Conservation (phyloP, 108 stramenopile species). For the Pseudonitzschia multiseries region DNA sequence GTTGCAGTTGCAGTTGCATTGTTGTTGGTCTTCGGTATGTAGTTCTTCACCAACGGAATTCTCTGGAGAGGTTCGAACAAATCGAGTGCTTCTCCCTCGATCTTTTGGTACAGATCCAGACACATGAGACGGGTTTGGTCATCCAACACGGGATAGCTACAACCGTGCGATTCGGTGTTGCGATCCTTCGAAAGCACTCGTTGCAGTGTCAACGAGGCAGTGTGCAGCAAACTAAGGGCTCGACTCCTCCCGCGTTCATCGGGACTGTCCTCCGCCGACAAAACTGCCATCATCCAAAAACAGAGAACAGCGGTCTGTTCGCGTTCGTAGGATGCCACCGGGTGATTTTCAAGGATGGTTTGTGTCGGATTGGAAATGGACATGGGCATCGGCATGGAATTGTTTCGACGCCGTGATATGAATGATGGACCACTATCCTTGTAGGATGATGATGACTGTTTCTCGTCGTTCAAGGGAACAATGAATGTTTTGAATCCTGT, state of each 20-base stretch:
- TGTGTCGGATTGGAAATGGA: constrained; percentile 17
- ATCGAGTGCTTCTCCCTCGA: constrained; percentile 41
- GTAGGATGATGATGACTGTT: not conserved
- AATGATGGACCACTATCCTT: not conserved
- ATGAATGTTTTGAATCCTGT: not conserved
- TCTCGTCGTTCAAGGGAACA: not conserved
- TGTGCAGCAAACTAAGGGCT: constrained; percentile 47
- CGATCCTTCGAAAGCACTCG: constrained; percentile 5
- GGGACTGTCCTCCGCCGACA: constrained; percentile 33
- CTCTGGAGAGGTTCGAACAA: constrained; percentile 35
- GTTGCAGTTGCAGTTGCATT: constrained; percentile 4
- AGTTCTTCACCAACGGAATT: constrained; percentile 8
- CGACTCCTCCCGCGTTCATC: constrained; percentile 45
- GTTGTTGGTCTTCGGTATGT: not conserved
- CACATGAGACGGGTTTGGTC: constrained; percentile 12
- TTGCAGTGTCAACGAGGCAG: constrained; percentile 33
- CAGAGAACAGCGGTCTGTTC: constrained; percentile 38
- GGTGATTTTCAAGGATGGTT: not conserved
- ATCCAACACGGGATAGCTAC: constrained; percentile 1
- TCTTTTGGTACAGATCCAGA: constrained; percentile 30
- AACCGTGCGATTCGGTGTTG: too few species aligned
- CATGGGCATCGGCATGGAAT: not conserved
- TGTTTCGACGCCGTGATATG: not conserved
- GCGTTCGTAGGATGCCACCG: constrained; percentile 13
- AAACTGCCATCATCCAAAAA: constrained; percentile 45